phyloP scores from a whole-genome alignment of 768 basidiomycete genomes.

The Cubamyces sp. region DNA sequence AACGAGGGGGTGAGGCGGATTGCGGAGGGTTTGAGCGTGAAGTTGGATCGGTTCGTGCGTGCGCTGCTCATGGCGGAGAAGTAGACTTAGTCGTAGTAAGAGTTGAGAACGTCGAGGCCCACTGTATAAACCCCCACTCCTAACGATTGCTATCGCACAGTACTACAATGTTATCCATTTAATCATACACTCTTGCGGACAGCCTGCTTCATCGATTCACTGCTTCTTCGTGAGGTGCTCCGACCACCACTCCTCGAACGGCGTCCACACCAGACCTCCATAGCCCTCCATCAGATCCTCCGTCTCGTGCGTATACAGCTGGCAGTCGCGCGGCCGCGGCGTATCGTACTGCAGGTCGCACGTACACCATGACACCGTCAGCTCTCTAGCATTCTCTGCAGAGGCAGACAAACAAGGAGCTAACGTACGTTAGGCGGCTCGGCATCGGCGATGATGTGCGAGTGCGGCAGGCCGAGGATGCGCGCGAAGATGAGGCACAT shows the following conservation, averaged over 20 bases:
- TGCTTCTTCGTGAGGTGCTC: constrained; percentile 43
- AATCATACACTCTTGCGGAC: no score
- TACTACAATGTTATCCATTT: no score
- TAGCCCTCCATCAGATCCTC: constrained; percentile 53
- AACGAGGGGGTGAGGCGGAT: no score
- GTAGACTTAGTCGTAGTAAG: no score
- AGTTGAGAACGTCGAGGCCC: no score
- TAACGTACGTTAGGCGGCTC: constrained; percentile 59
- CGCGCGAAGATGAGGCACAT: constrained; percentile 82
- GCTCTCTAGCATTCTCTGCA: not conserved
- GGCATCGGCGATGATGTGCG: constrained; percentile 75
- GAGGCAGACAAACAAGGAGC: not conserved
- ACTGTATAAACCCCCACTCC: no score
- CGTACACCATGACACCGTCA: no score
- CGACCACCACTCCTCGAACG: constrained; percentile 89
- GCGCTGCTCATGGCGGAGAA: no score
- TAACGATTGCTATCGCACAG: no score
- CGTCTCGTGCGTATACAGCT: constrained; percentile 77
- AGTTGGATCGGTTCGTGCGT: no score
- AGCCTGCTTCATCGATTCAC: not conserved
- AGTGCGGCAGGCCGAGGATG: constrained; percentile 69
- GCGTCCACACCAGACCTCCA: constrained; percentile 60
- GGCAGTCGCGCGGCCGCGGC: constrained; percentile 78
- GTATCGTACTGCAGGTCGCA: constrained; percentile 53
- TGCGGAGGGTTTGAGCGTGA: no score